Evolutionary conservation across 192 early-diverging fungal genomes (phyloP).

Genomic region (Dimargaris xerosporica): DNA sequence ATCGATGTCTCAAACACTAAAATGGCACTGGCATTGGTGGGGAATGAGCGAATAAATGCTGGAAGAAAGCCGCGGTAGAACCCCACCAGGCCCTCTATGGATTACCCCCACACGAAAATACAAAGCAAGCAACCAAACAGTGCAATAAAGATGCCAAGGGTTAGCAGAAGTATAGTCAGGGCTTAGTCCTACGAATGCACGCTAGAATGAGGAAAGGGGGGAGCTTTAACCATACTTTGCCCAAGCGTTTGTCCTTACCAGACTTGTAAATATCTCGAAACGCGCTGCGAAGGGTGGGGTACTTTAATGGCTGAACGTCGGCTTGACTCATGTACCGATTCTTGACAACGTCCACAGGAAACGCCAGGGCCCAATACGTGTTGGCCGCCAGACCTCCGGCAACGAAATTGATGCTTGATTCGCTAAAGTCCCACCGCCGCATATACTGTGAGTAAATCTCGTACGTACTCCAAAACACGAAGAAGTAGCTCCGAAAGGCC

Average conservation of each 20-base stretch:
- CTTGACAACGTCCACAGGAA: slow-evolving; percentile 79
- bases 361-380: slow-evolving; percentile 75
- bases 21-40: slow-evolving; percentile 90
- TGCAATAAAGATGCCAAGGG: slow-evolving; percentile 6
- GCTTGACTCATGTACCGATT: slow-evolving; percentile 89
- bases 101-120: slow-evolving; percentile 23
- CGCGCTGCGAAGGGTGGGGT: slow-evolving; percentile 38
- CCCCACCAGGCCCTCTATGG: slow-evolving; percentile 54
- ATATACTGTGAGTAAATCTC: slow-evolving; percentile 15
- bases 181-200: too few relatives aligned
- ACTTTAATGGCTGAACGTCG: slow-evolving; percentile 43
- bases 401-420: slow-evolving; percentile 50
- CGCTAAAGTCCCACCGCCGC: slow-evolving; percentile 25
- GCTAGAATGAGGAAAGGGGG: too few relatives aligned
- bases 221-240: too few relatives aligned
- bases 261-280: slow-evolving; percentile 39
- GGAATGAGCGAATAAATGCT: slow-evolving; percentile 81
- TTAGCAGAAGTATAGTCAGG: too few relatives aligned
- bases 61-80: slow-evolving; percentile 87
- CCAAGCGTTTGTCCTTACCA: slow-evolving; percentile 14
- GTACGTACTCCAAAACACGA: slow-evolving; percentile 36
- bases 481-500: slow-evolving; percentile 75
- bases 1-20: slow-evolving; percentile 70
- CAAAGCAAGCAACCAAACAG: slow-evolving; percentile 16
- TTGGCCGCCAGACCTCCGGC: slow-evolving; percentile 77